Base-by-base conservation (phyloP, 202 grass and related monocot species). In the Schoenoplectus tabernaemontani region DNA sequence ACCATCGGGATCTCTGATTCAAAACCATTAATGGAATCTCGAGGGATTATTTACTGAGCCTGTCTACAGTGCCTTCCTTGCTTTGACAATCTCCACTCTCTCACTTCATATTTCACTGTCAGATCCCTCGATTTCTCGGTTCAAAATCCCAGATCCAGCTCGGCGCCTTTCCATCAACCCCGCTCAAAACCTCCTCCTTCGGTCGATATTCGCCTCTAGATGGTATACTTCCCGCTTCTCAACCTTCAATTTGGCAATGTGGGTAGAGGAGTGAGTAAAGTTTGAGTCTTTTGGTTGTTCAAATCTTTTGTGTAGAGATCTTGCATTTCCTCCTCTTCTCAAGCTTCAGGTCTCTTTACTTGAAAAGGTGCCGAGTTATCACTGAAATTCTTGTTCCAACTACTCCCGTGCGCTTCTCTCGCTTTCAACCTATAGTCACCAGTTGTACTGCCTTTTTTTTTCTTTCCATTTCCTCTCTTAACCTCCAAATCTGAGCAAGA, bases 141-240 rank as follows among this genome's bases (percentile, higher is more conserved):
- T 9, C 36, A 65, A 65, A 66, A 81, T 46, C 3, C 5, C 86
- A 83, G 84, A 93, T 93, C 82, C 84, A 74, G 22, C 22, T 47
- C 15, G 6, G 48, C 11, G 13, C 44, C 26, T 42, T 38, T 24
- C 38, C 37, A 42, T 36, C 60, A 33, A 30, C 30, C 15, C 36
- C 54, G 41, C 17, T 10, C 78, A 26, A 15, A 73, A 64, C 1
- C 7, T 59, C 36, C 38, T 66, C 66, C 32, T 28, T 77, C 2
- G 13, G 20, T 64, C 77, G 50, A 16, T 74, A 57, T 70, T 86
- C 38, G 33, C 3, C 11, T 33, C 68, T 57, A 59, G 82, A 72
- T 76, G 73, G 46, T 66, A 50, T 20, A 34, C 59, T 78, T 60
- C 19, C 33, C 26, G 69, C 67, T 24, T 5, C 44, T 28, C 51